These are phyloP conservation scores for Eucalyptus marginata DNA, from an alignment of 345 rosid genomes.

Conservation along the genomic window DNA sequence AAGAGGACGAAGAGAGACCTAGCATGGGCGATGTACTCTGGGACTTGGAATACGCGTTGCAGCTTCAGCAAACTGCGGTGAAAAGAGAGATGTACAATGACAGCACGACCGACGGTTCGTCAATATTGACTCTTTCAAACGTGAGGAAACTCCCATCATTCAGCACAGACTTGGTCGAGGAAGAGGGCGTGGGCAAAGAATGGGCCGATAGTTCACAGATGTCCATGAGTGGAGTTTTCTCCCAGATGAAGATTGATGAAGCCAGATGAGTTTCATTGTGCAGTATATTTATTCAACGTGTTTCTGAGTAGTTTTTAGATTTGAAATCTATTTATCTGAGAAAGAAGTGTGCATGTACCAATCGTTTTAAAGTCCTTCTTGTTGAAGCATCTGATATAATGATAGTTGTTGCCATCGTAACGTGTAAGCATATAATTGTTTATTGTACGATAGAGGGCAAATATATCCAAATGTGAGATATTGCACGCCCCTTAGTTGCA, in stretches of 20 bases:
- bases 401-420: background rate
- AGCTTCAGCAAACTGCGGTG: conserved; percentile 15
- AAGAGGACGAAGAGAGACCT: conserved; percentile 32
- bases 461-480: background rate
- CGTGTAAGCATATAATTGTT: background rate
- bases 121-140: background rate
- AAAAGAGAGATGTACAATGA: conserved; percentile 7
- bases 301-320: background rate
- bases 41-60: conserved; percentile 37
- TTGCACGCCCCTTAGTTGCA: background rate
- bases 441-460: background rate
- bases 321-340: background rate
- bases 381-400: background rate
- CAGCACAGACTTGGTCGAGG: background rate
- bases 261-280: conserved; percentile 1
- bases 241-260: background rate
- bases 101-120: conserved; percentile 6
- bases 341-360: background rate
- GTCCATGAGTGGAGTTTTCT: background rate
- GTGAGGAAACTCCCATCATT: conserved; percentile 13
- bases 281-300: background rate
- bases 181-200: background rate
- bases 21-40: conserved; percentile 48
- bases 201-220: background rate
- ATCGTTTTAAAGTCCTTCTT: background rate